Evolutionary conservation across 768 basidiomycete species (phyloP).

Genomic region (Tricholomella constricta): DNA sequence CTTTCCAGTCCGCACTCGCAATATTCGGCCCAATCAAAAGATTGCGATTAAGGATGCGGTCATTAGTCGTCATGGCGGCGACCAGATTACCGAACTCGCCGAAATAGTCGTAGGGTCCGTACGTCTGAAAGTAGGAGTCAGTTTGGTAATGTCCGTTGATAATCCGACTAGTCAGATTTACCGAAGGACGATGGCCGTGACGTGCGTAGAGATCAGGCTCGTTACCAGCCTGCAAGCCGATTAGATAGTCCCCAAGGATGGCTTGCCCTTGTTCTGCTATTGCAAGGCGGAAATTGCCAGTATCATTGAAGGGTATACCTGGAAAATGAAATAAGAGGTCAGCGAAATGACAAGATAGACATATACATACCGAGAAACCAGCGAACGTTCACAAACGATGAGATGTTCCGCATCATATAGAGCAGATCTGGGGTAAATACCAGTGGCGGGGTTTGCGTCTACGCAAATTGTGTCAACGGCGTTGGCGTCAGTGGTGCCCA

Average conservation of each 20-base stretch:
- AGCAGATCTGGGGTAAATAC: constrained; percentile 68
- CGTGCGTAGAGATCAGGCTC: constrained; percentile 56
- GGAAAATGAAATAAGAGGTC: background rate
- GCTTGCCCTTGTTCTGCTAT: constrained; percentile 62
- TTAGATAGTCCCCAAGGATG: constrained; percentile 66
- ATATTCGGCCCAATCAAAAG: constrained; percentile 61
- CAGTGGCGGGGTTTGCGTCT: constrained; percentile 73
- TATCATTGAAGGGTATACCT: constrained; percentile 64
- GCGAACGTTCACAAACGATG: constrained; percentile 56
- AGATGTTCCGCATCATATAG: constrained; percentile 66
- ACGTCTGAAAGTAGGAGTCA: constrained; percentile 32
- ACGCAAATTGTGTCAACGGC: background rate
- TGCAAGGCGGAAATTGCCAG: constrained; percentile 46
- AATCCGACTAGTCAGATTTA: constrained; percentile 20
- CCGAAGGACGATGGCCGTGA: constrained; percentile 42
- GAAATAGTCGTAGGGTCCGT: constrained; percentile 49
- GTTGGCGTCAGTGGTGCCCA: too few relatives aligned
- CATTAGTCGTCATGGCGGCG: constrained; percentile 41
- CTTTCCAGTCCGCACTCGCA: constrained; percentile 53
- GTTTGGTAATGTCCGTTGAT: too few relatives aligned
- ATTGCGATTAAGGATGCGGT: constrained; percentile 36
- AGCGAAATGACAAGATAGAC: background rate
- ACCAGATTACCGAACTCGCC: constrained; percentile 54
- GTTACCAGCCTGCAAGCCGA: constrained; percentile 75
- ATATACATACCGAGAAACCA: constrained; percentile 60